Percentiles rank a stretch among this genome's conserved stretches.
phyloP scores from a whole-genome alignment of 2,329 filamentous ascomycete species.

The Penicillium hordei region DNA sequence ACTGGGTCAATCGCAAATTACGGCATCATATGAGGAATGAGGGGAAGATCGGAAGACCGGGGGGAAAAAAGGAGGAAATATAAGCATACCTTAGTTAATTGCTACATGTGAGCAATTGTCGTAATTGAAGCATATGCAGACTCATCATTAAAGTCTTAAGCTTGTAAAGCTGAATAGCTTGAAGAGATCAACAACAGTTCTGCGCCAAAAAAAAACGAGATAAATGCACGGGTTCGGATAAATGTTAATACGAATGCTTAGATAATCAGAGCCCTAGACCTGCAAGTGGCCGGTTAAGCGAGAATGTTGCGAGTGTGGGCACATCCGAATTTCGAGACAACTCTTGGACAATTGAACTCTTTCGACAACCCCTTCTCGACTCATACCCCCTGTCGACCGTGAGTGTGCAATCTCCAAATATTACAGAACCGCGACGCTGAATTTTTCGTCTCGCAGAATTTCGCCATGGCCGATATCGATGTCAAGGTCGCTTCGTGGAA shows the following conservation, averaged over 20 bases:
- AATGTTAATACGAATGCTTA: constrained; percentile 18
- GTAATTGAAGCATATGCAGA: background rate
- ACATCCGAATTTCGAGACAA: constrained; percentile 43
- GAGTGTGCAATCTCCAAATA: constrained; percentile 30
- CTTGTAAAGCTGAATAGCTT: constrained; percentile 10
- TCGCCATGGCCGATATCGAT: constrained; percentile 79
- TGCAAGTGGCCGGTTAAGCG: constrained; percentile 43
- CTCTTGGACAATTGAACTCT: constrained; percentile 36
- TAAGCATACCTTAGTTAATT: constrained; percentile 25
- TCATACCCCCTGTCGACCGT: constrained; percentile 43
- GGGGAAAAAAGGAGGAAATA: background rate
- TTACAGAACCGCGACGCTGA: constrained; percentile 26
- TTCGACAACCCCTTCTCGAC: constrained; percentile 39
- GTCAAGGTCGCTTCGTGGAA: constrained; percentile 85
- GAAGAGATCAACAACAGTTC: constrained; percentile 3
- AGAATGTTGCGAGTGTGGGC: constrained; percentile 39
- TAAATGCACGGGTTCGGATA: constrained; percentile 28
- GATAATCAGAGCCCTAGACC: constrained; percentile 38
- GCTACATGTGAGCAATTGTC: background rate
- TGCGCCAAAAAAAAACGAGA: constrained; percentile 23
- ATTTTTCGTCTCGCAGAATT: constrained; percentile 49
- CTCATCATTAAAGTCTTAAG: constrained; percentile 9
- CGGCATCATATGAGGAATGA: constrained; percentile 68
- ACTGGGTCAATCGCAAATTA: constrained; percentile 99
- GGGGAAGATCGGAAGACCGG: background rate